These are phyloP conservation scores for Comarum palustre DNA, from an alignment of 306 rosid genomes.

Conservation along the genomic window DNA sequence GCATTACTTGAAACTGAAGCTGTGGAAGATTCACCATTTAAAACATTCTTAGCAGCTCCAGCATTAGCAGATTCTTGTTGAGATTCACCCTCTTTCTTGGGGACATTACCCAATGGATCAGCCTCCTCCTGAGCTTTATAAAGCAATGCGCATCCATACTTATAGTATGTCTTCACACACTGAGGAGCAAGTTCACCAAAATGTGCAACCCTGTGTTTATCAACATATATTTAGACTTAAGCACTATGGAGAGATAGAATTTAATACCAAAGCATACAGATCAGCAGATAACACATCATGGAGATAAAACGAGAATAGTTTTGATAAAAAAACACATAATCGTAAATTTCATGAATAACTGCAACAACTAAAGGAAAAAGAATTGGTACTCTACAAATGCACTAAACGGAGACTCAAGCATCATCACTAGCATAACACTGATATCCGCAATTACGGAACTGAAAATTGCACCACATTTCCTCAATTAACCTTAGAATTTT, in stretches of 20 bases:
- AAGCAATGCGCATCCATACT: constrained; percentile 79
- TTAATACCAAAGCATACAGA: background rate
- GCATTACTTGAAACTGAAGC: constrained; percentile 53
- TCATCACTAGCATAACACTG: background rate
- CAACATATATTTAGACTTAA: too few species aligned
- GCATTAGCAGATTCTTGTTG: constrained; percentile 52
- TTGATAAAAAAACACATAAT: background rate
- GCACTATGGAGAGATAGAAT: background rate
- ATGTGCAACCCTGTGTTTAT: constrained; percentile 55
- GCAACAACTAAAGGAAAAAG: background rate
- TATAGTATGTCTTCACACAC: constrained; percentile 76
- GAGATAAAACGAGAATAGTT: background rate
- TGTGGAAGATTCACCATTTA: constrained; percentile 61
- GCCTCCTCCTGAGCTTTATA: constrained; percentile 96
- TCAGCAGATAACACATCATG: background rate
- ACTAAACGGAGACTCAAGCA: too few species aligned
- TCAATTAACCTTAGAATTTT: background rate
- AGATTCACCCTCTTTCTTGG: constrained; percentile 67
- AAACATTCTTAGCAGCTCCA: constrained; percentile 54
- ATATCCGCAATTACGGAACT: background rate
- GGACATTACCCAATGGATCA: constrained; percentile 80
- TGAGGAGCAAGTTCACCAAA: constrained; percentile 89
- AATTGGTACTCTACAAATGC: background rate
- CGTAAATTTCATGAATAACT: background rate
- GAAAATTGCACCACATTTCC: background rate